Evolutionary conservation across 805 yeast genomes (phyloP).

Genomic region (Kodamaea sagamina): DNA sequence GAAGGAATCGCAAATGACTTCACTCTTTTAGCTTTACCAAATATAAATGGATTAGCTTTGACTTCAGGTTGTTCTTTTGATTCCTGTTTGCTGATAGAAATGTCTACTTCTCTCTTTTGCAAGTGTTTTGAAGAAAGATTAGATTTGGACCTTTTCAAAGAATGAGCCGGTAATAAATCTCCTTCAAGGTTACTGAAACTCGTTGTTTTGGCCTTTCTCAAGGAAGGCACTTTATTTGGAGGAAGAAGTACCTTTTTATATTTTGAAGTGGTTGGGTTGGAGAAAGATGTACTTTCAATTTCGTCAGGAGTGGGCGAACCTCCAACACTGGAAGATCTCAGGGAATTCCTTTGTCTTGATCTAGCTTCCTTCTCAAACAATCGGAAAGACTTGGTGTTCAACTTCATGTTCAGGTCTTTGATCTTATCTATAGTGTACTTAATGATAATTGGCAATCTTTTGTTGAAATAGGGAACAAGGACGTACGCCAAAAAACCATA

Average conservation of each 20-base stretch:
- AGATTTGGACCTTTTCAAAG: constrained; percentile 43
- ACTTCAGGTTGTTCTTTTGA: background rate
- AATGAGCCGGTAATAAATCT: constrained; percentile 33
- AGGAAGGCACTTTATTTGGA: constrained; percentile 15
- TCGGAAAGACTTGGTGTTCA: constrained; percentile 16
- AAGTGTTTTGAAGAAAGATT: constrained; percentile 40
- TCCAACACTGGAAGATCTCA: too few species aligned
- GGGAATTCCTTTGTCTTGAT: constrained; percentile 1
- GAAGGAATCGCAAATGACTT: constrained; percentile 1
- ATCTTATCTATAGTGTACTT: constrained; percentile 48
- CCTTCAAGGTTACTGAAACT: constrained; percentile 18
- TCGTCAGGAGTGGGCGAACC: constrained; percentile 5
- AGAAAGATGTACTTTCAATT: background rate
- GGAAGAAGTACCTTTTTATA: constrained; percentile 15
- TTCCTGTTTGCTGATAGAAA: constrained; percentile 22
- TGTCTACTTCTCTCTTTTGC: constrained; percentile 43
- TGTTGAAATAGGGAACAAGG: constrained; percentile 54
- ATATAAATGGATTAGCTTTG: constrained; percentile 27
- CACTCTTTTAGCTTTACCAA: constrained; percentile 26
- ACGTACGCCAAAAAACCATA: constrained; percentile 53
- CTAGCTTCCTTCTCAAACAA: constrained; percentile 11
- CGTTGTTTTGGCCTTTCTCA: constrained; percentile 23
- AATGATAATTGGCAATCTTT: constrained; percentile 48
- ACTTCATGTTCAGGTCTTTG: constrained; percentile 47
- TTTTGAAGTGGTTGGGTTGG: constrained; percentile 15